Evolutionary conservation across 805 yeast genomes (phyloP).

Genomic region (Saccharomyces cerevisiae): DNA sequence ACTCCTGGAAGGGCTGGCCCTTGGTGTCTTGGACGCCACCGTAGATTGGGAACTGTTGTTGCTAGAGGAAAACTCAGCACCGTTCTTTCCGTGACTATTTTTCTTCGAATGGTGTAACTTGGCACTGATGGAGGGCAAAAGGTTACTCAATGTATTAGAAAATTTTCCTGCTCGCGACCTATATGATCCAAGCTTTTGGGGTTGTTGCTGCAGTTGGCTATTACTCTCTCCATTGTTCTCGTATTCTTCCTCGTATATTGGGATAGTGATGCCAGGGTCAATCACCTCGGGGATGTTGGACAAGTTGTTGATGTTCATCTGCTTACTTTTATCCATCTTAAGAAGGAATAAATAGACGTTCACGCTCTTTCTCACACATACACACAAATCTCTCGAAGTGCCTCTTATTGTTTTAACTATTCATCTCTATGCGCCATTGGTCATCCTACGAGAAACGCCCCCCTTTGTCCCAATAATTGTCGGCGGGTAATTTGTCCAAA

Average conservation of each 20-base stretch:
- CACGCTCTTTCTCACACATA: background rate
- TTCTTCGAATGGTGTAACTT: conserved; percentile 26
- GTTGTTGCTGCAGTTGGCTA: conserved; percentile 10
- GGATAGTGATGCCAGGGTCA: conserved; percentile 29
- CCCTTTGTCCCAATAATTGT: background rate
- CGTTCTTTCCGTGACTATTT: conserved; percentile 5
- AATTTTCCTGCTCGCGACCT: conserved; percentile 29
- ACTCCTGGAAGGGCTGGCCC: conserved; percentile 8
- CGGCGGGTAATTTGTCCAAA: background rate
- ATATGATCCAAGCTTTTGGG: conserved; percentile 29
- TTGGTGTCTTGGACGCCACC: conserved; percentile 9
- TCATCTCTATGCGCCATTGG: background rate
- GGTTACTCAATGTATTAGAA: conserved; percentile 28
- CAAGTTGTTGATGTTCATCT: conserved; percentile 4
- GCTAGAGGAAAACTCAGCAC: conserved; percentile 6
- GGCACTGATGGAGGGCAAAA: conserved; percentile 31
- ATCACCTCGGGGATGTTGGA: conserved; percentile 26
- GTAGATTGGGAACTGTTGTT: conserved; percentile 13
- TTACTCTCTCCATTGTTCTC: conserved; percentile 2
- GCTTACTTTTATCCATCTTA: conserved; percentile 8
- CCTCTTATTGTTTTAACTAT: background rate
- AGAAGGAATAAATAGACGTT: background rate
- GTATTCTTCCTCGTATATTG: conserved; percentile 27
- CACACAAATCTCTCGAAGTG: background rate
- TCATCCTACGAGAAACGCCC: background rate